Conservation (phyloP, 805 yeast species). For the Yamadazyma kitorensis region DNA sequence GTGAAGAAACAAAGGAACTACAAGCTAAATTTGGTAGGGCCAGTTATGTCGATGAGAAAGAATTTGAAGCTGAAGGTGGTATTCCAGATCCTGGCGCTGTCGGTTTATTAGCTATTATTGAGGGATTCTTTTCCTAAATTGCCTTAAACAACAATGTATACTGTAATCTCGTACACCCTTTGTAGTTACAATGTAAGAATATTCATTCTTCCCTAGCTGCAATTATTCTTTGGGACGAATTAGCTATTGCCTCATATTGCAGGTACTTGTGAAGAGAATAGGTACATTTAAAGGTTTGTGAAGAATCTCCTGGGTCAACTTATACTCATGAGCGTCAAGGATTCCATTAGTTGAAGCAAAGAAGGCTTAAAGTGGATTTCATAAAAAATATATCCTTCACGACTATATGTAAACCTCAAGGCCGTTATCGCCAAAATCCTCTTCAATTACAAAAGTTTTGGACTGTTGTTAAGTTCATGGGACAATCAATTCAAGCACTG, state of each 20-base stretch:
- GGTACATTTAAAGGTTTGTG: slow-evolving; percentile 39
- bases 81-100: slow-evolving; percentile 95
- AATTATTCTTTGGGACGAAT: background rate
- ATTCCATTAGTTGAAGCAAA: slow-evolving; percentile 41
- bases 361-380: slow-evolving; percentile 27
- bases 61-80: slow-evolving; percentile 59
- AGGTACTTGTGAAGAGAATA: slow-evolving; percentile 47
- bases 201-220: background rate
- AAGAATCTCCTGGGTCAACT: slow-evolving; percentile 39
- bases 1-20: slow-evolving; percentile 67
- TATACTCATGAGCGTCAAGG: slow-evolving; percentile 47
- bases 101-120: slow-evolving; percentile 64
- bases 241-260: background rate
- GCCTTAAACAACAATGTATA: background rate
- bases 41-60: slow-evolving; percentile 72
- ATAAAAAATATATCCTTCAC: slow-evolving; percentile 15
- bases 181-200: slow-evolving; percentile 1
- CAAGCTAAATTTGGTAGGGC: slow-evolving; percentile 93
- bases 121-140: slow-evolving; percentile 32
- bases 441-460: slow-evolving; percentile 12
- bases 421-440: slow-evolving; percentile 1
- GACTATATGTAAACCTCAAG: slow-evolving; percentile 1
- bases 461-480: slow-evolving; percentile 43
- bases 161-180: too few relatives aligned
- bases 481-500: slow-evolving; percentile 40